phyloP scores from a whole-genome alignment of 1,284 basidiomycete species.

The Golubevia pallescens region DNA sequence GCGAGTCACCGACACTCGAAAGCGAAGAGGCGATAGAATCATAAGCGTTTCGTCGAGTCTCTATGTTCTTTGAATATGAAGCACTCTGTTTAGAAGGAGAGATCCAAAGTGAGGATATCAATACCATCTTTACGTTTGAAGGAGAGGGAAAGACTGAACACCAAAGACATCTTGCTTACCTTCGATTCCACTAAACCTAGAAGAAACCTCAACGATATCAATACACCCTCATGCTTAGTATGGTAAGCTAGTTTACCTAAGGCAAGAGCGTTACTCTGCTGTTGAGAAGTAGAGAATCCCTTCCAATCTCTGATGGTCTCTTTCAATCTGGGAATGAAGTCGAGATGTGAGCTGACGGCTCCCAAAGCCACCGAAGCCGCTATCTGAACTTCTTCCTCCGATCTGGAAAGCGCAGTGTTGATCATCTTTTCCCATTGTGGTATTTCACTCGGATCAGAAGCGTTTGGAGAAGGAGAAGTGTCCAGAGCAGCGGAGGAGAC shows the following conservation, averaged over 20 bases:
- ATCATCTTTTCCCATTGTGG: conserved; percentile 75
- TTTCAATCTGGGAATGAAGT: conserved; percentile 68
- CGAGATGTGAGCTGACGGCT: conserved; percentile 72
- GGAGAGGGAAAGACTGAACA: conserved; percentile 27
- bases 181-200: conserved; percentile 70
- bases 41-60: conserved; percentile 76
- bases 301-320: conserved; percentile 74
- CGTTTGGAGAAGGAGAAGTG: conserved; percentile 67
- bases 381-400: conserved; percentile 74
- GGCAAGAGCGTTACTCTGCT: conserved; percentile 79
- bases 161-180: too few relatives aligned
- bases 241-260: conserved; percentile 77
- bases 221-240: conserved; percentile 69
- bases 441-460: conserved; percentile 66
- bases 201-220: conserved; percentile 71
- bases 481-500: conserved; percentile 67
- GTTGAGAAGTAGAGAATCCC: conserved; percentile 69
- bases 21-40: conserved; percentile 69
- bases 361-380: conserved; percentile 74
- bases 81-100: background rate
- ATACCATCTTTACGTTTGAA: too few relatives aligned
- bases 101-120: too few relatives aligned
- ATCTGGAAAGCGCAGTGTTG: conserved; percentile 76
- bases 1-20: background rate
- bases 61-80: conserved; percentile 65